These are phyloP conservation scores for Carex scoparia DNA, from an alignment of 176 grass and related monocot species.

Conservation along the genomic window DNA sequence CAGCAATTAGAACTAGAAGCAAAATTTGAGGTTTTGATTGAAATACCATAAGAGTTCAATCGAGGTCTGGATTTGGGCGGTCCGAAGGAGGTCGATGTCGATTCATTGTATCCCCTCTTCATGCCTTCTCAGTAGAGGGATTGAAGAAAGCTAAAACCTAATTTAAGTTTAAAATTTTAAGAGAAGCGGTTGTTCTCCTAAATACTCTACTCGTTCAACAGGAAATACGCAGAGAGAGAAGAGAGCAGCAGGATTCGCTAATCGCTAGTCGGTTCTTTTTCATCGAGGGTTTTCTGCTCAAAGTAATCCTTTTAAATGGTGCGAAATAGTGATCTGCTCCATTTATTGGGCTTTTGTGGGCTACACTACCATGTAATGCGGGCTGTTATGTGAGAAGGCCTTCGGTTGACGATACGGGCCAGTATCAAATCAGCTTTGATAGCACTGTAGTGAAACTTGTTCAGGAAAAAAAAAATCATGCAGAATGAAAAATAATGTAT, in stretches of 20 bases:
- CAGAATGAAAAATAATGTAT: too few species aligned
- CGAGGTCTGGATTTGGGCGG: constrained; percentile 39
- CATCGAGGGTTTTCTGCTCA: background rate
- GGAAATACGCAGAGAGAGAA: background rate
- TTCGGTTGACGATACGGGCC: background rate
- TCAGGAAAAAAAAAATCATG: background rate
- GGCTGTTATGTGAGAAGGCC: background rate
- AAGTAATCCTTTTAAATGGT: background rate
- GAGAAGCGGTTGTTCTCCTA: background rate
- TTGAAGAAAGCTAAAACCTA: background rate
- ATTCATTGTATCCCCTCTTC: constrained; percentile 40
- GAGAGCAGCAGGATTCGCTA: background rate
- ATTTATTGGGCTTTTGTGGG: background rate
- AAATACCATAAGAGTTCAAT: constrained; percentile 30
- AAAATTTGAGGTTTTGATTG: background rate
- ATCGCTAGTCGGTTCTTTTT: background rate
- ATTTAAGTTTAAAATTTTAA: background rate
- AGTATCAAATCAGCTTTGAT: background rate
- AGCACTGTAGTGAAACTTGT: background rate
- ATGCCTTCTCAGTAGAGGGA: constrained; percentile 13
- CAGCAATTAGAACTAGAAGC: background rate
- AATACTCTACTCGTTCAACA: background rate
- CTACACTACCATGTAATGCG: background rate
- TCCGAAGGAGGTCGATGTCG: constrained; percentile 34
- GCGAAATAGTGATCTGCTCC: background rate